Evolutionary conservation across 2,329 filamentous ascomycete species (phyloP), one percentile per base, ranked within the genome.

Genomic region (Dendryphion nanum): DNA sequence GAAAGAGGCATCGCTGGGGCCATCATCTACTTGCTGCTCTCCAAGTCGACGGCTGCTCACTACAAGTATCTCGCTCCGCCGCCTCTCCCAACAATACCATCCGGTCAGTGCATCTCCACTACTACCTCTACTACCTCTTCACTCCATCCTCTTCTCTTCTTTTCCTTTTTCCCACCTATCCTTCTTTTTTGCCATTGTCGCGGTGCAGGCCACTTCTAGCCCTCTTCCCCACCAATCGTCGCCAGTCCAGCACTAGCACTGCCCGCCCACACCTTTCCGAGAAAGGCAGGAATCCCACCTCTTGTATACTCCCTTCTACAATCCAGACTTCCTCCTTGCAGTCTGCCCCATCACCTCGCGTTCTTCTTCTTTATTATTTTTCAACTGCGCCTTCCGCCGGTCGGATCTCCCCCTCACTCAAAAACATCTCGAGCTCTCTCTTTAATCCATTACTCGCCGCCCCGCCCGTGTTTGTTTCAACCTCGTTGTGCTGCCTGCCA

Each of bases 41-140:
- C 40, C 37, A 47, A 49, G 41, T n/a, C n/a, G n/a, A n/a, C n/a
- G n/a, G n/a, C 39, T 44, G 31, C 29, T 28, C 33, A 37, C 40
- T 40, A 54, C 61, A 64, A 63, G 58, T 64, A 63, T 58, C 56
- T 39, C 55, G 42, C 35, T 44, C 42, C 44, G 51, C 55, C 53
- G 54, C 50, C 10, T 8, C 7, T 7, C 10, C 29, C 21, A n/a
- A n/a, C 21, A 24, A 7, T 7, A n/a, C 21, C 21, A 24, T 7
- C 7, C n/a, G 7, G 7, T 24, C 21, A 24, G 21, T n/a, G 21
- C 7, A 24, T 24, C n/a, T 24, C 7, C 10, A 26, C 23, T 26
- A 26, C 23, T n/a, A 26, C n/a, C 23, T n/a, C 23, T 26, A n/a
- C 23, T n/a, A 2, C 10, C 23, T n/a, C 10, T 26, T n/a, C 21